Base-by-base conservation (phyloP, 768 basidiomycete species). In the Rhodosporidiobolus sp. region DNA sequence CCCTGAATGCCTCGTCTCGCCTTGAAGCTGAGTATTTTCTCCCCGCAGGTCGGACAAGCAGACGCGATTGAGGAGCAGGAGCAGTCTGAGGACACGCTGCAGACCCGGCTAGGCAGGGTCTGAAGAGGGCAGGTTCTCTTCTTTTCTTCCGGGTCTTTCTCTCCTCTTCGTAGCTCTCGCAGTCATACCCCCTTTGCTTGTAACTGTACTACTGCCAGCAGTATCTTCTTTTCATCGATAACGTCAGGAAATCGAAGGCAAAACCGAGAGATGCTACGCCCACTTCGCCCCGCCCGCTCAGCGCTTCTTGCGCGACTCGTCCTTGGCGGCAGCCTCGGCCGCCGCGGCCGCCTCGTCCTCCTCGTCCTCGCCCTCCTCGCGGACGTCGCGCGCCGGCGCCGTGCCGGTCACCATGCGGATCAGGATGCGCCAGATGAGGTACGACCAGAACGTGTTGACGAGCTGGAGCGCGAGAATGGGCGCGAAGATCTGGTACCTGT, bases 401-500 rank as follows among this genome's bases (percentile, higher is more conserved):
- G 77, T 68, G 5, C 67, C 69, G 11, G 26, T 48, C n/a, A 76
- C 14, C 66, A 78, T 72, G 12, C 75, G 55, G 62, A 65, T 67
- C 14, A 73, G 49, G 56, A 73, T 73, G 48, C 92, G 87, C 80
- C 86, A 81, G 80, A 97, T 93, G 35, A 93, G 84, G 67, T 65
- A 87, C 80, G 91, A 95, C 94, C 94, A 97, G 84, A 96, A 96
- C 34, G 95, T 70, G 79, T 97, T 97, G 77, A 99, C 84, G 52
- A 86, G 76, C 79, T 94, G 92, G 24, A 99, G 84, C 0, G 92
- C 82, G 11, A 87, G 72, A 67, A 98, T 82, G 0, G 93, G 89
- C 0, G 81, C 71, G 77, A 94, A 91, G 63, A 95, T 86, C 75
- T 93, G 91, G 77, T 87, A 88, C 77, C 84, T 86, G 86, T n/a